A percentile compares a stretch with the other conserved stretches of the same genome.
Conservation (phyloP, 2,329 filamentous ascomycete genomes). For the Blumeria hordei region DNA sequence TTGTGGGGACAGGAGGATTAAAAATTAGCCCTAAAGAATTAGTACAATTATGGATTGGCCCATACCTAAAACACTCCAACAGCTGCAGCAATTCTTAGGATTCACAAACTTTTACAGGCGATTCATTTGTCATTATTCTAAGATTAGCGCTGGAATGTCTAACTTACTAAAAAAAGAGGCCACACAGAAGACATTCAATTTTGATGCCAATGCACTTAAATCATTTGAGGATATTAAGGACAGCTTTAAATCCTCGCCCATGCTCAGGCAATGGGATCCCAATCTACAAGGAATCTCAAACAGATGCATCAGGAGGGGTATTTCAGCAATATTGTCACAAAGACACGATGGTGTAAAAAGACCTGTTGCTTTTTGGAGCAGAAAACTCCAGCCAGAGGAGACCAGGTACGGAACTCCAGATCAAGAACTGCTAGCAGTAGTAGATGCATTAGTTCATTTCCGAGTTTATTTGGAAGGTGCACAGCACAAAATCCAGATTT, state of each 20-base stretch:
- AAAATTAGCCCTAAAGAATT: background rate
- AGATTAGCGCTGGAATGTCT: background rate
- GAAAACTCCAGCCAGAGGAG: constrained; percentile 1
- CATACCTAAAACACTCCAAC: background rate
- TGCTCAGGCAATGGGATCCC: background rate
- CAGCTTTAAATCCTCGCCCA: background rate
- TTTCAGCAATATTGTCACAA: background rate
- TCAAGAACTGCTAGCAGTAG: background rate
- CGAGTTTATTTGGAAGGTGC: background rate
- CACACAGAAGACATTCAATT: background rate
- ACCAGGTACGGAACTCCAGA: constrained; percentile 1
- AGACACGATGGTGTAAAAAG: background rate
- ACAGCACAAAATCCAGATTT: background rate
- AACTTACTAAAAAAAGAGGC: constrained; percentile 1
- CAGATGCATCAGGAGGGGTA: background rate
- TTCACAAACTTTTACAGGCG: constrained; percentile 1
- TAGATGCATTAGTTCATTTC: background rate
- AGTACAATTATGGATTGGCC: background rate
- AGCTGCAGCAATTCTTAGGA: constrained; percentile 1
- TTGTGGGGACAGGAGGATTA: background rate
- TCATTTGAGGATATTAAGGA: constrained; percentile 1
- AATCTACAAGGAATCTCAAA: constrained; percentile 1
- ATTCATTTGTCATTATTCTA: background rate
- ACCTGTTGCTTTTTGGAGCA: background rate
- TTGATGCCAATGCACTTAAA: background rate